Percentiles rank a stretch among this genome's conserved stretches.
Evolutionary conservation across 345 rosid species (phyloP).

Genomic region (Cardamine resedifolia): DNA sequence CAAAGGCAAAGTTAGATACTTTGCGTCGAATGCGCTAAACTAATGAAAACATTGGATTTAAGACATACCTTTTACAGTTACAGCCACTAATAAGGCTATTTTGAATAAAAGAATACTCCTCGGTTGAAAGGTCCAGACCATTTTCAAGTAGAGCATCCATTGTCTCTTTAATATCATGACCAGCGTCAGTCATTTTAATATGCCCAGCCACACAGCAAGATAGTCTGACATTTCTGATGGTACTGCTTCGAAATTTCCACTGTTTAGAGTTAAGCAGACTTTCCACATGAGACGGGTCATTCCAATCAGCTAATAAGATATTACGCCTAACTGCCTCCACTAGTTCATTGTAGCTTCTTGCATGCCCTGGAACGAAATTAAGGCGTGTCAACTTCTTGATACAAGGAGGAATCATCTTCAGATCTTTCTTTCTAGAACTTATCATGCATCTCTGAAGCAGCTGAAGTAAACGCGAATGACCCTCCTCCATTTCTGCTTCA

Average conservation of each 20-base stretch:
- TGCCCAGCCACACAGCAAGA: constrained; percentile 99
- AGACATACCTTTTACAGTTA: constrained; percentile 71
- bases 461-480: constrained; percentile 67
- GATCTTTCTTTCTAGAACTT: constrained; percentile 87
- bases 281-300: constrained; percentile 97
- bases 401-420: constrained; percentile 90
- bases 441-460: constrained; percentile 88
- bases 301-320: constrained; percentile 96
- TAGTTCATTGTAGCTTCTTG: constrained; percentile 90
- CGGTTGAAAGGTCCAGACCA: constrained; percentile 61
- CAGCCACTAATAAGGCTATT: constrained; percentile 76
- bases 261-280: constrained; percentile 94
- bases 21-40: background rate
- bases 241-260: constrained; percentile 80
- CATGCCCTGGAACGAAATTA: constrained; percentile 75
- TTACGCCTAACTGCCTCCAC: constrained; percentile 90
- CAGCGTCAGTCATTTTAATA: constrained; percentile 77
- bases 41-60: constrained; percentile 22
- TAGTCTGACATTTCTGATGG: constrained; percentile 76
- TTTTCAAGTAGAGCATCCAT: constrained; percentile 71
- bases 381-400: constrained; percentile 74
- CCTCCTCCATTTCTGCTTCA: constrained; percentile 92
- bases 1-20: constrained; percentile 23
- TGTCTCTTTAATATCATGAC: constrained; percentile 91
- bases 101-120: constrained; percentile 69